phyloP scores from a whole-genome alignment of 495 filamentous ascomycete genomes.

The Pseudoneurospora amorphoporcata region DNA sequence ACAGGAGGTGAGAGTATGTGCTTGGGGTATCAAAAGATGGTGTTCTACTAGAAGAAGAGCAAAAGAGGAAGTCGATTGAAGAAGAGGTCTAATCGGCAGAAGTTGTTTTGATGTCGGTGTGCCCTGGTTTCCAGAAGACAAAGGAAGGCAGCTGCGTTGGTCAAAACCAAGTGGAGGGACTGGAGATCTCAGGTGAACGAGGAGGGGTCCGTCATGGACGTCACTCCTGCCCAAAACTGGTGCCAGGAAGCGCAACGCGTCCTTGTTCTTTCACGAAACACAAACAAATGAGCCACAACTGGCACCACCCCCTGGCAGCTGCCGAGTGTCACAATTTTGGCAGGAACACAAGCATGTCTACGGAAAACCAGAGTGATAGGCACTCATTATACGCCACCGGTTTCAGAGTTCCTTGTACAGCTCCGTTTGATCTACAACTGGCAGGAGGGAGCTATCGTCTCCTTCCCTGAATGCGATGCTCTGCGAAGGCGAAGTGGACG shows the following conservation, averaged over 20 bases:
- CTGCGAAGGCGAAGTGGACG: background rate
- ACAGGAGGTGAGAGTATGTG: background rate
- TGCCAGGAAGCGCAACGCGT: background rate
- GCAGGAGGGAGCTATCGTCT: background rate
- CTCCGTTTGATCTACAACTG: background rate
- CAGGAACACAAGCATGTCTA: background rate
- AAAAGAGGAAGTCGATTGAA: background rate
- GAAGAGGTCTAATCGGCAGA: background rate
- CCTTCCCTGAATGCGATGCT: background rate
- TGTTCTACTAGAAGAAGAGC: background rate
- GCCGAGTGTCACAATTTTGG: background rate
- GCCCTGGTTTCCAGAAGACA: background rate
- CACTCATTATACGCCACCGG: background rate
- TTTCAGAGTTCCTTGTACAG: background rate
- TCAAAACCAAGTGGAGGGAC: background rate
- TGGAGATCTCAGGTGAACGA: slow-evolving; percentile 3
- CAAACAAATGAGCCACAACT: background rate
- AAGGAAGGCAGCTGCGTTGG: background rate
- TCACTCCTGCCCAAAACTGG: slow-evolving; percentile 12
- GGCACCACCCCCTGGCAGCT: background rate
- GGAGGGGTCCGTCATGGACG: slow-evolving; percentile 12
- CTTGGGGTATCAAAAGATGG: slow-evolving; percentile 1
- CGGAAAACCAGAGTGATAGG: background rate
- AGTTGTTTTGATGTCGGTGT: slow-evolving; percentile 3
- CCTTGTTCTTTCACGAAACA: background rate